These are phyloP conservation scores for Penicillium sclerotiorum DNA, from an alignment of 2,329 filamentous ascomycete species.

Conservation along the genomic window DNA sequence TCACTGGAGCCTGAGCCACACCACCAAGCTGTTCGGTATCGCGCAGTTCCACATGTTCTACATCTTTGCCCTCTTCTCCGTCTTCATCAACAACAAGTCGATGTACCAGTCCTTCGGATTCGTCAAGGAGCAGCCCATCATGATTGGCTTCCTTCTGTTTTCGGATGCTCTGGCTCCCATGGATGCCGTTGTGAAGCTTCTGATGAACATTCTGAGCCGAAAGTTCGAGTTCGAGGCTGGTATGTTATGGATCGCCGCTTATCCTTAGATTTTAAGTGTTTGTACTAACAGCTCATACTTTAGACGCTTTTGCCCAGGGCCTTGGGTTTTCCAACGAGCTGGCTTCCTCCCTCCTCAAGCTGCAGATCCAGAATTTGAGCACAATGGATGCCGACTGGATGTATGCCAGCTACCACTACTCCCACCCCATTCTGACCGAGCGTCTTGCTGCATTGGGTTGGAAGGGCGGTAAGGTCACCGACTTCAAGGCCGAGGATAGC, in stretches of 20 bases:
- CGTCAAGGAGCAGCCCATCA: constrained; percentile 77
- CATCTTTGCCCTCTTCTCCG: constrained; percentile 93
- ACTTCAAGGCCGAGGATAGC: constrained; percentile 55
- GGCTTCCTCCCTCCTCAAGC: constrained; percentile 86
- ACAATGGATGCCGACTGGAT: constrained; percentile 99
- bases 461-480: constrained; percentile 61
- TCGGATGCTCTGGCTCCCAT: constrained; percentile 94
- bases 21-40: constrained; percentile 85
- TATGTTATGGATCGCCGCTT: constrained; percentile 41
- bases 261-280: background rate
- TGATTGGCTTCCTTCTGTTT: constrained; percentile 97
- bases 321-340: constrained; percentile 85
- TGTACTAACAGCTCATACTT: constrained; percentile 25
- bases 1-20: constrained; percentile 96
- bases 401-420: constrained; percentile 98
- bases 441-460: constrained; percentile 88
- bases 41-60: constrained; percentile 92
- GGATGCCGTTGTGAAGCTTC: constrained; percentile 89
- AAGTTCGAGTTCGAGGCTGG: constrained; percentile 95
- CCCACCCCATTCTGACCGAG: constrained; percentile 93
- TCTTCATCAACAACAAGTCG: constrained; percentile 94
- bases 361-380: constrained; percentile 96
- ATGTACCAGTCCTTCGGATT: constrained; percentile 94
- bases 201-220: constrained; percentile 94
- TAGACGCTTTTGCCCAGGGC: constrained; percentile 78